Base-by-base conservation (phyloP, 345 rosid species). In the Sonneratia alba region DNA sequence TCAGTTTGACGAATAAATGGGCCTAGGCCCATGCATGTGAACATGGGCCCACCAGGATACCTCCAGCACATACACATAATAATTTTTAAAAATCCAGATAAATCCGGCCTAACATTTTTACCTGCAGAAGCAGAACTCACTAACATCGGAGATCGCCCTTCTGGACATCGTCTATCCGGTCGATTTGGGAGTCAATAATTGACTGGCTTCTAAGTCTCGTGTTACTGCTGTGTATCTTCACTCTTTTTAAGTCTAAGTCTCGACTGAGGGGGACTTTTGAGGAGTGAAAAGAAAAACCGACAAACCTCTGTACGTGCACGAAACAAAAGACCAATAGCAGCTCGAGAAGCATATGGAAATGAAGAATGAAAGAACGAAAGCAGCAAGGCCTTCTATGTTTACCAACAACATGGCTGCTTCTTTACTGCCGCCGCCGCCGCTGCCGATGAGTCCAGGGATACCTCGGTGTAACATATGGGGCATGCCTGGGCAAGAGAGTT, bases 391-490 rank as follows among this genome's bases (percentile, higher is more conserved):
- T 74, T 75, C 69, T 76, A 73, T 69, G 74, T 70, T 78, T 70
- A 36, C 66, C 57, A 9, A n/a, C 57, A 70, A 47, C 71, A 77
- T 53, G 71, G 43, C 36, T 34, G 42, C 47, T 71, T 40, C 73
- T 73, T 82, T 77, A 81, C 72, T n/a, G 78, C 76, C 80, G 83
- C 55, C 85, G 78, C 76, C 80, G 83, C 55, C 85, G 77, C 59
- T 32, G 70, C 6, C 15, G 51, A 69, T 36, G 80, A 80, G 70
- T 82, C 93, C 40, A 83, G 84, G 71, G 85, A 89, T 78, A 92
- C 98, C 83, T 92, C 99, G 3, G 82, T 86, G 82, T 90, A 92
- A 77, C 98, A 94, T 70, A 90, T 90, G n/a, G 97, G 97, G 78
- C 99, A 90, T 73, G 96, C 96, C 97, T 94, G 89, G 68, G 69